Evolutionary conservation across 208 protist species (phyloP).

Genomic region (Acanthamoeba lenticulata): DNA sequence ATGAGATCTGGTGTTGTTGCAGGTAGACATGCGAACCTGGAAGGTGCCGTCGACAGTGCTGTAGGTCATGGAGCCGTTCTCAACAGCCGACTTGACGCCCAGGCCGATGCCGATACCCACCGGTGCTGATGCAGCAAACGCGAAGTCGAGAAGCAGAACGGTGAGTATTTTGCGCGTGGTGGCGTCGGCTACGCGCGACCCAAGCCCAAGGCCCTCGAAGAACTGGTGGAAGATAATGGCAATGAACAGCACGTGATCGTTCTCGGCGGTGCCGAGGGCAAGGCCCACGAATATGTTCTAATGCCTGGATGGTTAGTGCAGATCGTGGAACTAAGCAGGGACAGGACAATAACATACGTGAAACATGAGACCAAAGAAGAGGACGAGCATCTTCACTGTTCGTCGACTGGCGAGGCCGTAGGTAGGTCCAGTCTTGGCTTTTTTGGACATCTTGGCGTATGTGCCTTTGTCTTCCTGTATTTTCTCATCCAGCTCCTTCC

Average conservation of each 20-base stretch:
- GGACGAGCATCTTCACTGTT: conserved; percentile 58
- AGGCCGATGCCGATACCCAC: conserved; percentile 26
- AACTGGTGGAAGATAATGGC: conserved; percentile 64
- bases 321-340: not conserved
- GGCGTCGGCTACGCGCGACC: conserved; percentile 5
- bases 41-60: conserved; percentile 30
- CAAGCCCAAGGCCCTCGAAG: conserved; percentile 42
- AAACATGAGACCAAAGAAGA: conserved; percentile 63
- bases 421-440: not conserved
- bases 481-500: not conserved
- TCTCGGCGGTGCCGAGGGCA: conserved; percentile 5
- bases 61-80: not conserved
- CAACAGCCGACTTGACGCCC: not conserved
- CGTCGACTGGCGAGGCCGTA: not conserved
- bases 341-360: not conserved
- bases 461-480: not conserved
- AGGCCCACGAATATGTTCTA: conserved; percentile 61
- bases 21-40: not conserved
- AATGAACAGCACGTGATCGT: conserved; percentile 49
- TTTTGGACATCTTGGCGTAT: not conserved
- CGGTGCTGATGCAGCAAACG: conserved; percentile 19
- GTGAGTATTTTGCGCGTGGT: not conserved
- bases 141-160: not conserved
- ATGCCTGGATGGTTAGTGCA: not conserved
- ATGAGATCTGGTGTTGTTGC: too few species aligned